phyloP scores from a whole-genome alignment of 73 alveolate species.

The Tetrahymena borealis region DNA sequence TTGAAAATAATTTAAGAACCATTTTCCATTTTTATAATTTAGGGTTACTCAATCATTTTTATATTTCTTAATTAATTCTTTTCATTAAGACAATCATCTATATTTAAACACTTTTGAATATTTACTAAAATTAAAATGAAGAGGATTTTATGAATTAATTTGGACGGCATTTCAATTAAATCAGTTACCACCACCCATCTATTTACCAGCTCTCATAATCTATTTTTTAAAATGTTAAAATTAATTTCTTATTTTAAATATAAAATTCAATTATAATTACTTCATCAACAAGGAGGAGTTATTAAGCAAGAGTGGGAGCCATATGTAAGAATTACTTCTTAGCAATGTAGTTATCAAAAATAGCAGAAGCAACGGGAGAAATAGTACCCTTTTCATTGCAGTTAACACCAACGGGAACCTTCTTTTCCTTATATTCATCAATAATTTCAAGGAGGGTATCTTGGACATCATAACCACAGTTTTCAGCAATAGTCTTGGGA shows the following conservation, averaged over 20 bases:
- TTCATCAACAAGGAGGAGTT: constrained; percentile 42
- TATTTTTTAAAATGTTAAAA: too few relatives aligned
- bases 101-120: background rate
- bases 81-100: background rate
- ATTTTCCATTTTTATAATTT: too few relatives aligned
- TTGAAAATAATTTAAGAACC: too few relatives aligned
- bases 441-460: constrained; percentile 70
- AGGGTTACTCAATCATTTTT: too few relatives aligned
- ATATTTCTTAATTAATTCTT: background rate
- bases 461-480: constrained; percentile 88
- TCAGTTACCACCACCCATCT: constrained; percentile 37
- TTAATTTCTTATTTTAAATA: too few relatives aligned
- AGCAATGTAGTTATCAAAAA: constrained; percentile 30
- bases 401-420: constrained; percentile 86
- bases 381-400: constrained; percentile 29
- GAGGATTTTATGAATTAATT: background rate
- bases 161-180: background rate
- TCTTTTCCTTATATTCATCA: constrained; percentile 61
- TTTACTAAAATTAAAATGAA: background rate
- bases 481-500: constrained; percentile 87
- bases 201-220: constrained; percentile 50
- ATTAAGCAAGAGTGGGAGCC: constrained; percentile 41
- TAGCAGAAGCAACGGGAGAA: constrained; percentile 39
- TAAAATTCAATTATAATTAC: too few relatives aligned
- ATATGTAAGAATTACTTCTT: constrained; percentile 36